Evolutionary conservation across 257 asterid species (phyloP), one percentile per base, ranked within the genome.

Genomic region (Gentiana dahurica): DNA sequence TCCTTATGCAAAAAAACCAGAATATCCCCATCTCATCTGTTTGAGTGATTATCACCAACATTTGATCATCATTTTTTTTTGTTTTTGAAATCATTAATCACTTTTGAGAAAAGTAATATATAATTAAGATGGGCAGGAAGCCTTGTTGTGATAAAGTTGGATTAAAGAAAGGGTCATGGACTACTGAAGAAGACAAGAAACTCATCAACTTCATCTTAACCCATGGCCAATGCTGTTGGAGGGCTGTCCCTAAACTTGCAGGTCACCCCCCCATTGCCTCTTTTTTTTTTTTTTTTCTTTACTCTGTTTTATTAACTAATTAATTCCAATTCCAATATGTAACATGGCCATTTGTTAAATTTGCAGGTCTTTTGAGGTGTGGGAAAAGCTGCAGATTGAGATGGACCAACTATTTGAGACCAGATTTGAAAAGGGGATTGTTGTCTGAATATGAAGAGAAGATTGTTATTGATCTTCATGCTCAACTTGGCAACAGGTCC

Each of bases 151-250:
- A 90, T 62, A 90, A 84, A 72, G 87, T 87, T 24, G 98, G 98
- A 59, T 77, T 90, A 56, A 90, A 90, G 9, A 87, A 87, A 71
- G 98, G 98, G 47, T 95, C 98, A 48, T 90, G 98, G 98, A 87
- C 96, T 34, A 74, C 79, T 55, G 97, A 90, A 1, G 97, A 90
- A 73, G 97, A 90, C 70, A 77, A 77, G 73, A 90, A 87, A 41
- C 90, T 90, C 68, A 79, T 84, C 69, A 75, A 59, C 64, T 90
- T 90, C 83, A 84, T 90, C 39, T 82, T 84, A 37, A 68, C 65
- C 44, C 87, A 90, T 73, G 98, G 95, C 73, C 98, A 90, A 82
- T 84, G 96, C 73, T 90, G 96, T 76, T 90, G 98, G 98, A 80
- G 98, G 63, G 91, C 96, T 76, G 82, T 90, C 61, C 98, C 98